phyloP scores from a whole-genome alignment of 306 rosid genomes.

The Neltuma alba region DNA sequence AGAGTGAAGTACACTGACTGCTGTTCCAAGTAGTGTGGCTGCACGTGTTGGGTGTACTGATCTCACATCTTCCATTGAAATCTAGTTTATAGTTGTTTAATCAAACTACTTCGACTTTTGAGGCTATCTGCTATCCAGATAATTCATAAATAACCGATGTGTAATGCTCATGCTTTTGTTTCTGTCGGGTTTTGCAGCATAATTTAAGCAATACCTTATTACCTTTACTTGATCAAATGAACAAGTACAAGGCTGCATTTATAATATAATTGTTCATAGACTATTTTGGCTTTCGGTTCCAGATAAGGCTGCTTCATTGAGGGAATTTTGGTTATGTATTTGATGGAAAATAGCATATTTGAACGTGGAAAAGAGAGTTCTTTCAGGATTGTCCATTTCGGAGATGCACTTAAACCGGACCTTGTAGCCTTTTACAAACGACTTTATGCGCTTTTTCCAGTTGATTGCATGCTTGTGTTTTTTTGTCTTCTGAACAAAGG shows the following conservation, averaged over 20 bases:
- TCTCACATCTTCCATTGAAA: constrained; percentile 42
- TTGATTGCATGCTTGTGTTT: constrained; percentile 37
- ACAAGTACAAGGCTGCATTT: constrained; percentile 13
- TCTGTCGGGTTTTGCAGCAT: constrained; percentile 35
- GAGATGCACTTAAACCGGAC: constrained; percentile 20
- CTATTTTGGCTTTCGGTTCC: constrained; percentile 37
- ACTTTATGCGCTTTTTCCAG: constrained; percentile 36
- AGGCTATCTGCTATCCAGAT: constrained; percentile 40
- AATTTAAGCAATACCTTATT: constrained; percentile 30
- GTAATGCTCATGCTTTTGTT: constrained; percentile 32
- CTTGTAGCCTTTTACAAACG: constrained; percentile 17
- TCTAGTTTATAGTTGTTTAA: constrained; percentile 18
- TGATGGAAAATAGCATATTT: constrained; percentile 33
- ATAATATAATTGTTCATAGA: constrained; percentile 18
- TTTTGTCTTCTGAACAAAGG: background rate
- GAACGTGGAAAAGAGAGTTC: constrained; percentile 35
- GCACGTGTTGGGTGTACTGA: constrained; percentile 42
- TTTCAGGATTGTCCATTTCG: constrained; percentile 29
- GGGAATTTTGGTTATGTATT: constrained; percentile 37
- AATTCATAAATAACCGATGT: constrained; percentile 30
- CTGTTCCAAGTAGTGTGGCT: constrained; percentile 45
- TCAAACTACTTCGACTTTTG: constrained; percentile 47
- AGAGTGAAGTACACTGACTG: constrained; percentile 39
- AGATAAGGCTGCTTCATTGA: constrained; percentile 46
- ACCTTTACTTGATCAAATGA: constrained; percentile 23